Evolutionary conservation across 352 stramenopile species (phyloP).

Genomic region (Blastocystis sp.): DNA sequence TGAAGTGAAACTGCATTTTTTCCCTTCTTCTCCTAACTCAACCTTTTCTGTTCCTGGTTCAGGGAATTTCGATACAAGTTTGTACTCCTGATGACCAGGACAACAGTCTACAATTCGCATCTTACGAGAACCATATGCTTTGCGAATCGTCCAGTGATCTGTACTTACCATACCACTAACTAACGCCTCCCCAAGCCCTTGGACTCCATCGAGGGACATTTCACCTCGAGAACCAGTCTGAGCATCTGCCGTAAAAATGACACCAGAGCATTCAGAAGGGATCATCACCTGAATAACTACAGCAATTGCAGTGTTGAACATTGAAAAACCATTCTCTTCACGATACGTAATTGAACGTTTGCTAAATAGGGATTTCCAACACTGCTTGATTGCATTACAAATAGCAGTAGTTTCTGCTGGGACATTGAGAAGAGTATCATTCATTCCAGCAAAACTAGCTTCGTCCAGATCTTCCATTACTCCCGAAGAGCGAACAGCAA

Average conservation of each 20-base stretch:
- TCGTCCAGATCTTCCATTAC: slow-evolving; percentile 44
- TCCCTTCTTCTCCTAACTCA: background rate
- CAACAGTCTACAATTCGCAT: background rate
- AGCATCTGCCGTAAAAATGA: slow-evolving; percentile 53
- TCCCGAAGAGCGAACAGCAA: slow-evolving; percentile 36
- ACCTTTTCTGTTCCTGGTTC: background rate
- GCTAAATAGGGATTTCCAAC: slow-evolving; percentile 47
- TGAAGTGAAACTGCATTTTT: background rate
- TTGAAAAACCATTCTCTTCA: slow-evolving; percentile 37
- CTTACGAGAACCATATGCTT: background rate
- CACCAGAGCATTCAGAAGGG: background rate
- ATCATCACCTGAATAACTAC: slow-evolving; percentile 61
- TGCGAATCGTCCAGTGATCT: slow-evolving; percentile 57
- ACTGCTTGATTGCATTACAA: slow-evolving; percentile 21
- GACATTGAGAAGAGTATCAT: slow-evolving; percentile 55
- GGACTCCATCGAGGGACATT: slow-evolving; percentile 42
- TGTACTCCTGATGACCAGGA: background rate
- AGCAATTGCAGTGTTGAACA: slow-evolving; percentile 40
- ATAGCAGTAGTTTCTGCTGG: background rate
- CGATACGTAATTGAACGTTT: slow-evolving; percentile 37
- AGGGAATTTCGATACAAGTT: slow-evolving; percentile 34
- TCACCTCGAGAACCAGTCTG: slow-evolving; percentile 50
- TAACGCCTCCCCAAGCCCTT: slow-evolving; percentile 32
- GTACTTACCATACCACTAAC: slow-evolving; percentile 43
- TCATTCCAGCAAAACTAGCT: slow-evolving; percentile 59